phyloP scores from a whole-genome alignment of 2,329 filamentous ascomycete species.

The Botrytis cinerea region DNA sequence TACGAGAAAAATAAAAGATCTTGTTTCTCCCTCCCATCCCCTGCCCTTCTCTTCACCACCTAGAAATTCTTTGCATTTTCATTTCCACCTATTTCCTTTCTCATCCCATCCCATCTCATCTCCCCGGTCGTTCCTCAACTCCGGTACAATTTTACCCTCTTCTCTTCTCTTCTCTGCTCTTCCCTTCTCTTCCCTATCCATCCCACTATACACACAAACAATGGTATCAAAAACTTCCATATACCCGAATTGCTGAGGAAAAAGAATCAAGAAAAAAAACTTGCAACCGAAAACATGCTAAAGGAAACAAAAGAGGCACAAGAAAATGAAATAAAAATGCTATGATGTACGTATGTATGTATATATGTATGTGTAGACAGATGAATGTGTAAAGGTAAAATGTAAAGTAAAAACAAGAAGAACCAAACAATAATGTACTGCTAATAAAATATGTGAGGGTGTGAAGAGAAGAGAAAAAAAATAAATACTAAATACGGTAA shows the following conservation, averaged over 20 bases:
- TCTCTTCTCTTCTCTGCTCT: background rate
- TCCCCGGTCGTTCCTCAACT: background rate
- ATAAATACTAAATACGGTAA: background rate
- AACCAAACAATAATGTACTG: background rate
- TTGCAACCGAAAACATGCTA: background rate
- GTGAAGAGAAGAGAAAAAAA: background rate
- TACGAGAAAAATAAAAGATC: constrained; percentile 1
- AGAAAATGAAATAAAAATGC: background rate
- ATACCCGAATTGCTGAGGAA: background rate
- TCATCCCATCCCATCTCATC: background rate
- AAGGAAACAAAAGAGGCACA: background rate
- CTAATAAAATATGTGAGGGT: constrained; percentile 9
- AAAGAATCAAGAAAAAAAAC: background rate
- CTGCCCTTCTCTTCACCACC: background rate
- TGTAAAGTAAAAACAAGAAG: constrained; percentile 9
- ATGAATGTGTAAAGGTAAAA: background rate
- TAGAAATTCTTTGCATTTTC: background rate
- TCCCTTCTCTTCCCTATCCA: background rate
- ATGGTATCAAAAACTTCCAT: constrained; percentile 19
- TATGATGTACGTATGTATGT: background rate
- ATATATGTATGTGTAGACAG: constrained; percentile 1
- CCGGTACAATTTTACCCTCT: background rate
- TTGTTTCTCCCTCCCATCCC: background rate
- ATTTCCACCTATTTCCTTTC: background rate
- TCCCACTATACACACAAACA: constrained; percentile 1